These are phyloP conservation scores for Penicillium lividum DNA, from an alignment of 495 filamentous ascomycete genomes.

Conservation along the genomic window DNA sequence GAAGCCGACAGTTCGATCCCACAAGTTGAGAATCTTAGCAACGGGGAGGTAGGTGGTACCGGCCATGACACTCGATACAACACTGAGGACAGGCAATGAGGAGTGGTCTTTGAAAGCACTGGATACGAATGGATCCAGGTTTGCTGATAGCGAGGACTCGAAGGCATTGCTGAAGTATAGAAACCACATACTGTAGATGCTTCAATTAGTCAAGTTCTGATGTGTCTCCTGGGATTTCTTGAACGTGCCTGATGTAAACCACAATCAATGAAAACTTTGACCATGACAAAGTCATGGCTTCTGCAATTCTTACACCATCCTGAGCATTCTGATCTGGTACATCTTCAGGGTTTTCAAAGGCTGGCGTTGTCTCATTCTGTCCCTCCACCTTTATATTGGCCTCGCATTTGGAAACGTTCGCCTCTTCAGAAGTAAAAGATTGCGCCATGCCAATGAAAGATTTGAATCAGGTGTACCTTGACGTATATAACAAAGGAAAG, in stretches of 20 bases:
- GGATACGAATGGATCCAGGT: constrained; percentile 29
- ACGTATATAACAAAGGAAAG: neutral
- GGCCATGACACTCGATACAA: constrained; percentile 46
- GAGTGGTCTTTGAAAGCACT: constrained; percentile 59
- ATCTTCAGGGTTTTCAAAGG: neutral
- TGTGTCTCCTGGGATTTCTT: neutral
- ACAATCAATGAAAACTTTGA: constrained; percentile 29
- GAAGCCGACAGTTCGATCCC: constrained; percentile 57
- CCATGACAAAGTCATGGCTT: constrained; percentile 40
- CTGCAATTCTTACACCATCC: constrained; percentile 35
- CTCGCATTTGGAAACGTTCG: neutral
- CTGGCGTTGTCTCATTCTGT: neutral
- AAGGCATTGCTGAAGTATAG: constrained; percentile 45
- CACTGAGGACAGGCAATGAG: constrained; percentile 53
- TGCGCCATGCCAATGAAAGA: neutral
- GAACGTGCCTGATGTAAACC: constrained; percentile 20
- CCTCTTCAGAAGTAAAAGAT: neutral
- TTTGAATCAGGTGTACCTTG: neutral
- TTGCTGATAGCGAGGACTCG: constrained; percentile 29
- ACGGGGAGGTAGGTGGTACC: constrained; percentile 49
- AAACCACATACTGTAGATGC: constrained; percentile 37
- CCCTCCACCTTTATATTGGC: neutral
- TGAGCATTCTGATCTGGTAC: constrained; percentile 23
- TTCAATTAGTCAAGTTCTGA: neutral
- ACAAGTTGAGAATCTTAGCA: constrained; percentile 67